phyloP scores from a whole-genome alignment of 2,329 filamentous ascomycete species.

The Phyllosticta citrichinensis region DNA sequence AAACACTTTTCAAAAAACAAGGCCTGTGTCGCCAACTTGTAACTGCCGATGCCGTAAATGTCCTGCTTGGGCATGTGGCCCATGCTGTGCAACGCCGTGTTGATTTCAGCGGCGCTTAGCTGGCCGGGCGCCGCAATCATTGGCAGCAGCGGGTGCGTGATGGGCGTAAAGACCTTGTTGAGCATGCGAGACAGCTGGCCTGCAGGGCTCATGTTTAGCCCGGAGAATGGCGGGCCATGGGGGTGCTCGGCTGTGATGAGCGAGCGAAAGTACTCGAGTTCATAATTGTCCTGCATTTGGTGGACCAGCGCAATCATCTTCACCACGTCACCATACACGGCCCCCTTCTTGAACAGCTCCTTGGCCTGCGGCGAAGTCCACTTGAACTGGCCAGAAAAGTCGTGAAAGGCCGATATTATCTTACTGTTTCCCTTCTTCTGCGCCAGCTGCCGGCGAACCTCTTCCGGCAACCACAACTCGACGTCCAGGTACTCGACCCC shows the following conservation, averaged over 20 bases:
- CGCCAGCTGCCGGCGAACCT: conserved; percentile 57
- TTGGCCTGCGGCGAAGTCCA: conserved; percentile 69
- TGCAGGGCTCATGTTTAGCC: conserved; percentile 79
- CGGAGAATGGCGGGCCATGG: conserved; percentile 61
- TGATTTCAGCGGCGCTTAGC: conserved; percentile 77
- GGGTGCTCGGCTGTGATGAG: conserved; percentile 60
- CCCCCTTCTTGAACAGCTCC: conserved; percentile 60
- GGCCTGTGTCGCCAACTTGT: conserved; percentile 52
- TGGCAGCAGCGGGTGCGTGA: conserved; percentile 75
- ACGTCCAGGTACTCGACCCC: conserved; percentile 86
- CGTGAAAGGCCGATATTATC: conserved; percentile 87
- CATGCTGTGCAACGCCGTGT: conserved; percentile 65
- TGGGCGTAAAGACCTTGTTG: conserved; percentile 79
- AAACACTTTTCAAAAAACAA: conserved; percentile 68
- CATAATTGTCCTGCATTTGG: conserved; percentile 77
- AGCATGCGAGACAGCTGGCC: conserved; percentile 75
- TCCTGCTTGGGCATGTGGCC: conserved; percentile 71
- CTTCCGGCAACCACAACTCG: conserved; percentile 75
- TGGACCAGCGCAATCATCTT: conserved; percentile 85
- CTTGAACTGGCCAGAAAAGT: conserved; percentile 74
- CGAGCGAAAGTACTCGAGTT: conserved; percentile 80
- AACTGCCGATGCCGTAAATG: conserved; percentile 69
- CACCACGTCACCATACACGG: conserved; percentile 70
- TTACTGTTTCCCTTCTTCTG: conserved; percentile 66
- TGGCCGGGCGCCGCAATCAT: conserved; percentile 80